Percentiles rank a stretch among this genome's conserved stretches.
Evolutionary conservation across 768 basidiomycete species (phyloP).

Genomic region (Boletus pseudopeckii): DNA sequence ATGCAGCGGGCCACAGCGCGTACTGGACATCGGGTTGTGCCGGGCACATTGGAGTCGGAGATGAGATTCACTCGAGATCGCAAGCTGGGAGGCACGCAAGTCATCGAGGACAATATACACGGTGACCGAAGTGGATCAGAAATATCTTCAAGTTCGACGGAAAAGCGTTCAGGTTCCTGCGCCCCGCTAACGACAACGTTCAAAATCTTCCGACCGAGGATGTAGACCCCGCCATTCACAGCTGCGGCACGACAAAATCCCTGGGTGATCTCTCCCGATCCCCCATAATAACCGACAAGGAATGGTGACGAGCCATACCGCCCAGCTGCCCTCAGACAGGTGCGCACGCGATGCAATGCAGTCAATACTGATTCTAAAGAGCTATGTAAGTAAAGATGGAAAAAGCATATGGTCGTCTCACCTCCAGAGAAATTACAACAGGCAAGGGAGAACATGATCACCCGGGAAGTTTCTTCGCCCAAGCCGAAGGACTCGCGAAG

Average conservation of each 20-base stretch:
- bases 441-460: constrained; percentile 77
- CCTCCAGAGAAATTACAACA: constrained; percentile 61
- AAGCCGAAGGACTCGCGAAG: constrained; percentile 64
- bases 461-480: constrained; percentile 49
- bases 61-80: constrained; percentile 19
- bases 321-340: constrained; percentile 75
- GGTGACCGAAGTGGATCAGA: constrained; percentile 55
- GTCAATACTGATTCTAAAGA: constrained; percentile 60
- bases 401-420: constrained; percentile 28
- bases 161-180: constrained; percentile 31
- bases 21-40: constrained; percentile 2
- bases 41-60: neutral
- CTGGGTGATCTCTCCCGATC: constrained; percentile 87
- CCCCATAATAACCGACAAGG: constrained; percentile 93
- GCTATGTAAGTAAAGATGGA: constrained; percentile 1
- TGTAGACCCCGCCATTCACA: constrained; percentile 72
- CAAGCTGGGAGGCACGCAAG: constrained; percentile 33
- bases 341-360: constrained; percentile 65
- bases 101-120: constrained; percentile 49
- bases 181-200: constrained; percentile 31
- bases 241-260: constrained; percentile 88
- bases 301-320: constrained; percentile 87
- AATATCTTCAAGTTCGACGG: constrained; percentile 54
- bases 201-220: constrained; percentile 49
- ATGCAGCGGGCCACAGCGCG: constrained; percentile 44